phyloP scores from a whole-genome alignment of 2,329 filamentous ascomycete species.

The Verticillium zaregamsianum region DNA sequence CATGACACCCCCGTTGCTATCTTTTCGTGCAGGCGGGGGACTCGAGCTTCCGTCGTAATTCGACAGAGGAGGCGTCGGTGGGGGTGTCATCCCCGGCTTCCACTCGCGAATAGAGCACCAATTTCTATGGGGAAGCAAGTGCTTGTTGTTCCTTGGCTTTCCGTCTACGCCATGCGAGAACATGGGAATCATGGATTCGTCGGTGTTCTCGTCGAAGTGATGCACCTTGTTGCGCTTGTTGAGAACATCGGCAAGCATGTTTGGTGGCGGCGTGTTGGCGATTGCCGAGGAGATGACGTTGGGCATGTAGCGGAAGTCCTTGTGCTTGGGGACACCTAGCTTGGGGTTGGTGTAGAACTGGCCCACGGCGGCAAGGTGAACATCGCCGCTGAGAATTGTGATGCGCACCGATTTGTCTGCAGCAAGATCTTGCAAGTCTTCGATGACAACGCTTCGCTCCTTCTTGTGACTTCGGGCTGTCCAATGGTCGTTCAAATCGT shows the following conservation, averaged over 20 bases:
- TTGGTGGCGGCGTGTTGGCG: constrained; percentile 84
- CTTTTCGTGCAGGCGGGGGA: constrained; percentile 27
- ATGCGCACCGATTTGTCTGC: constrained; percentile 88
- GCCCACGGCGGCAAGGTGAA: constrained; percentile 86
- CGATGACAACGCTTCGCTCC: constrained; percentile 81
- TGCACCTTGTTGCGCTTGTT: constrained; percentile 88
- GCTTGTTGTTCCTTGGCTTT: constrained; percentile 85
- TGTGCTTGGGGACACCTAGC: constrained; percentile 74
- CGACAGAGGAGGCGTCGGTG: constrained; percentile 57
- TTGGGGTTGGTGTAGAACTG: constrained; percentile 94
- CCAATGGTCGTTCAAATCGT: constrained; percentile 96
- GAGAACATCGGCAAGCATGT: constrained; percentile 83
- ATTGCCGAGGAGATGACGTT: constrained; percentile 94
- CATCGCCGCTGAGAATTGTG: constrained; percentile 89
- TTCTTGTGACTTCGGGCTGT: constrained; percentile 91
- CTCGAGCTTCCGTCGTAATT: constrained; percentile 38
- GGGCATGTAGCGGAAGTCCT: constrained; percentile 93
- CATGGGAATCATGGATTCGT: constrained; percentile 94
- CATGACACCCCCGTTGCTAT: constrained; percentile 31
- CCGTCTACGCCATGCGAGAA: constrained; percentile 88
- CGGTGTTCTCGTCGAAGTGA: constrained; percentile 70
- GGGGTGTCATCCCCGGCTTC: constrained; percentile 71
- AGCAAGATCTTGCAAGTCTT: constrained; percentile 89
- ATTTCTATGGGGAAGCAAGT: constrained; percentile 82
- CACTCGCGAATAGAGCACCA: constrained; percentile 94